A percentile compares a stretch with the other conserved stretches of the same genome.
These are phyloP conservation scores for Elaeis guineensis DNA, from an alignment of 176 grass and related monocot genomes.

Conservation along the genomic window DNA sequence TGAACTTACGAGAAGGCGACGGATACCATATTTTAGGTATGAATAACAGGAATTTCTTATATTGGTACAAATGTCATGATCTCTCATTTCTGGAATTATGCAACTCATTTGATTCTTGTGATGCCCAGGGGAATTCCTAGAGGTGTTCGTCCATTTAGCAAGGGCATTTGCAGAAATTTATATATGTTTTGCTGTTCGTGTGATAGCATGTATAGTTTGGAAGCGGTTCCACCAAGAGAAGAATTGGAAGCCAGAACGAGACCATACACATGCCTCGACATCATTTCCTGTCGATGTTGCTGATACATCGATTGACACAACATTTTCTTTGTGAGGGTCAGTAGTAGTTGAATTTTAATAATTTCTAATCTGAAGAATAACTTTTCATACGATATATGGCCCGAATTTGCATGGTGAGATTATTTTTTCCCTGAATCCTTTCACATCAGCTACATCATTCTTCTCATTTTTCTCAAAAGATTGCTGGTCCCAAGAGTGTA, in stretches of 20 bases:
- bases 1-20: slow-evolving; percentile 29
- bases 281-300: slow-evolving; percentile 35
- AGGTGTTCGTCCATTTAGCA: slow-evolving; percentile 27
- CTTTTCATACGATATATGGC: too few relatives aligned
- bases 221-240: slow-evolving; percentile 23
- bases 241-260: slow-evolving; percentile 29
- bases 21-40: slow-evolving; percentile 38
- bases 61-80: slow-evolving; percentile 7
- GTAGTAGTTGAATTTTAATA: too few relatives aligned
- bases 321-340: neutral
- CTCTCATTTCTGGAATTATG: neutral
- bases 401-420: too few relatives aligned
- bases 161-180: slow-evolving; percentile 31
- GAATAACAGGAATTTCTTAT: neutral
- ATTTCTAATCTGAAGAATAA: too few relatives aligned
- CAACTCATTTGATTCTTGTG: slow-evolving; percentile 15
- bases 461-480: too few relatives aligned
- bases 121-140: slow-evolving; percentile 32
- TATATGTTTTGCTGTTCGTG: slow-evolving; percentile 19
- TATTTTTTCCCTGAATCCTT: too few relatives aligned
- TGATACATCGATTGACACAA: neutral
- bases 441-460: too few relatives aligned
- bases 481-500: too few relatives aligned
- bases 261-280: slow-evolving; percentile 36
- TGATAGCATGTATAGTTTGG: slow-evolving; percentile 19